Percentiles rank a stretch among this genome's conserved stretches.
phyloP scores from a whole-genome alignment of 768 basidiomycete genomes.

The Hypholoma fasciculare region DNA sequence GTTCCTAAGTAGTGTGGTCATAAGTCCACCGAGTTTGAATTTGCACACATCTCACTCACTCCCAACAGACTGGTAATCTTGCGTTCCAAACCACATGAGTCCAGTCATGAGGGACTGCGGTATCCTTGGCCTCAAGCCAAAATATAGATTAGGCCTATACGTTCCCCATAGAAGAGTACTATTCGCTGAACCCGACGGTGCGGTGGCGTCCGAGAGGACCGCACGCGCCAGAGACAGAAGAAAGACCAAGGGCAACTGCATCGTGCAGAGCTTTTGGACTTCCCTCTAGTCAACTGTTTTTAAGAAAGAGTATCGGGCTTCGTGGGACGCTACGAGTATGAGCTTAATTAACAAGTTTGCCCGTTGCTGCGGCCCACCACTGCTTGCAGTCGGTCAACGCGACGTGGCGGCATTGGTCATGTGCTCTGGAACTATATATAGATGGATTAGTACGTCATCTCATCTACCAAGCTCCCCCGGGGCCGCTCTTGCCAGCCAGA shows the following conservation, averaged over 20 bases:
- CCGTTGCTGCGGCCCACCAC: neutral
- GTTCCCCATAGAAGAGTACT: constrained; percentile 77
- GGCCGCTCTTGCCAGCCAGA: neutral
- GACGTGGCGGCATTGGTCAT: constrained; percentile 12
- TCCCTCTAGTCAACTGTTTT: neutral
- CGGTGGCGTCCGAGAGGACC: constrained; percentile 29
- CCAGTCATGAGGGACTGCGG: constrained; percentile 93
- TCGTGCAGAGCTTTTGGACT: constrained; percentile 18
- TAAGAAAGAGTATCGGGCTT: neutral
- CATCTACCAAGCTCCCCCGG: neutral
- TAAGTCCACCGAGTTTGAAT: constrained; percentile 6
- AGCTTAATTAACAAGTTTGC: too few species aligned
- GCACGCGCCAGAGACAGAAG: constrained; percentile 44
- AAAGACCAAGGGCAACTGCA: constrained; percentile 46
- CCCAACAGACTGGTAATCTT: constrained; percentile 72
- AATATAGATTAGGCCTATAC: constrained; percentile 93
- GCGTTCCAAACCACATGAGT: constrained; percentile 91
- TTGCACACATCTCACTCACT: constrained; percentile 43
- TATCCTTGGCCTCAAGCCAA: constrained; percentile 82
- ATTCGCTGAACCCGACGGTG: constrained; percentile 27
- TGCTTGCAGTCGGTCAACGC: neutral
- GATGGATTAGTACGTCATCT: neutral
- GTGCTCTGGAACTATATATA: neutral
- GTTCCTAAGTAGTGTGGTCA: constrained; percentile 45
- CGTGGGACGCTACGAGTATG: neutral